Evolutionary conservation across 352 stramenopile species (phyloP).

Genomic region (Pythium utonaiense): DNA sequence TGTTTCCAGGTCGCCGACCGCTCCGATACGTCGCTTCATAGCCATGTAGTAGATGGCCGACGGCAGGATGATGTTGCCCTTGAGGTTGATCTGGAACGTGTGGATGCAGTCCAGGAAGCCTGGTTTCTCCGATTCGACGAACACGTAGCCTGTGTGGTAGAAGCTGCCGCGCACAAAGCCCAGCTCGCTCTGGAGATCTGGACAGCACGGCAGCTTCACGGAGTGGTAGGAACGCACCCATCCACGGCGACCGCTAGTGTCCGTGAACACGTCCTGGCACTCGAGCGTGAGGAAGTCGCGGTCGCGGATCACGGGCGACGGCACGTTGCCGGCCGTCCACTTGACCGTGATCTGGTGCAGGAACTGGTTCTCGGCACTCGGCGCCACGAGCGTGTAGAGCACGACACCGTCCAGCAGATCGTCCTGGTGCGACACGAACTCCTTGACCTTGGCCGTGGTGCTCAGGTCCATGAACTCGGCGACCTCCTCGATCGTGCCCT

Average conservation of each 20-base stretch:
- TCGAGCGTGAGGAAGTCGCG: conserved; percentile 72
- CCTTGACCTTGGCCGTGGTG: conserved; percentile 44
- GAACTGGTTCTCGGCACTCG: conserved; percentile 27
- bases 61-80: conserved; percentile 47
- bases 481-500: conserved; percentile 64
- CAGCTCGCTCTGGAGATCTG: conserved; percentile 44
- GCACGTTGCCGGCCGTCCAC: conserved; percentile 51
- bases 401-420: conserved; percentile 56
- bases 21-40: conserved; percentile 50
- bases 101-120: conserved; percentile 67
- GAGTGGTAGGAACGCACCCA: conserved; percentile 73
- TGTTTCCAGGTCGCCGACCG: conserved; percentile 45
- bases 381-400: conserved; percentile 53
- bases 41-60: conserved; percentile 42
- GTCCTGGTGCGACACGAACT: conserved; percentile 34
- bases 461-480: conserved; percentile 64
- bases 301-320: conserved; percentile 61
- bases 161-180: conserved; percentile 59
- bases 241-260: conserved; percentile 51
- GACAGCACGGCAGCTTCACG: conserved; percentile 62
- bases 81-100: conserved; percentile 61
- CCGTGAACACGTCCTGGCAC: conserved; percentile 69
- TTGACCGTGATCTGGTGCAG: conserved; percentile 71
- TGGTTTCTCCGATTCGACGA: conserved; percentile 57
- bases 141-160: conserved; percentile 70